Evolutionary conservation across 2,329 filamentous ascomycete species (phyloP).

Genomic region (Nakataea oryzae): DNA sequence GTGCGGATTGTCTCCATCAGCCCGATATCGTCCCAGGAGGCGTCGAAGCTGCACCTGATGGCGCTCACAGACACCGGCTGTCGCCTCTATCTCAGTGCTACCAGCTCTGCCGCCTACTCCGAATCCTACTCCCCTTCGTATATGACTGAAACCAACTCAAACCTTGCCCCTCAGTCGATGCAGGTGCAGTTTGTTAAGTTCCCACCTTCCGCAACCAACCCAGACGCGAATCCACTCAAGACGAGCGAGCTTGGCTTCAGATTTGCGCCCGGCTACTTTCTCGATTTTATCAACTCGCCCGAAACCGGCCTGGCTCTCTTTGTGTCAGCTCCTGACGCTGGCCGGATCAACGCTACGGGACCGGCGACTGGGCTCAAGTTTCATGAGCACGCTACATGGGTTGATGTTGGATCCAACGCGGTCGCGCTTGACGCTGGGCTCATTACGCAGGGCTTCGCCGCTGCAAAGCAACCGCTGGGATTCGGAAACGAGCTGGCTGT

Average conservation of each 20-base stretch:
- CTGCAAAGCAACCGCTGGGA: slow-evolving; percentile 56
- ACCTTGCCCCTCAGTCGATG: slow-evolving; percentile 78
- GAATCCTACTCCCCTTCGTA: slow-evolving; percentile 22
- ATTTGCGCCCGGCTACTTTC: slow-evolving; percentile 83
- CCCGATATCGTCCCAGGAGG: slow-evolving; percentile 69
- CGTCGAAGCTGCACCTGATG: slow-evolving; percentile 77
- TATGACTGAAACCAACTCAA: slow-evolving; percentile 49
- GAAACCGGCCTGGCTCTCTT: slow-evolving; percentile 60
- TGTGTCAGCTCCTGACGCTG: slow-evolving; percentile 78
- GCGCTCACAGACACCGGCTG: slow-evolving; percentile 85
- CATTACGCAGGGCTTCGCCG: slow-evolving; percentile 62
- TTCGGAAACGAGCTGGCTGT: slow-evolving; percentile 94
- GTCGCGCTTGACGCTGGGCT: slow-evolving; percentile 70
- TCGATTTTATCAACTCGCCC: slow-evolving; percentile 67
- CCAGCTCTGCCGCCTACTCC: slow-evolving; percentile 51
- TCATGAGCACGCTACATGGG: slow-evolving; percentile 71
- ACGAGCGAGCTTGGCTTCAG: slow-evolving; percentile 42
- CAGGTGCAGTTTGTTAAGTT: slow-evolving; percentile 96
- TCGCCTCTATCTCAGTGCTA: slow-evolving; percentile 84
- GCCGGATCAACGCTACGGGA: slow-evolving; percentile 59
- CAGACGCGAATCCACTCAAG: slow-evolving; percentile 36
- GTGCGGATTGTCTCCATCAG: slow-evolving; percentile 76
- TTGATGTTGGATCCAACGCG: slow-evolving; percentile 55
- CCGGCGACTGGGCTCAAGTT: slow-evolving; percentile 47
- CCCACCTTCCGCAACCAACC: slow-evolving; percentile 54